Percentiles rank a stretch among this genome's conserved stretches.
These are phyloP conservation scores for Aureobasidium sp. DNA, from an alignment of 2,329 filamentous ascomycete genomes.

Conservation along the genomic window DNA sequence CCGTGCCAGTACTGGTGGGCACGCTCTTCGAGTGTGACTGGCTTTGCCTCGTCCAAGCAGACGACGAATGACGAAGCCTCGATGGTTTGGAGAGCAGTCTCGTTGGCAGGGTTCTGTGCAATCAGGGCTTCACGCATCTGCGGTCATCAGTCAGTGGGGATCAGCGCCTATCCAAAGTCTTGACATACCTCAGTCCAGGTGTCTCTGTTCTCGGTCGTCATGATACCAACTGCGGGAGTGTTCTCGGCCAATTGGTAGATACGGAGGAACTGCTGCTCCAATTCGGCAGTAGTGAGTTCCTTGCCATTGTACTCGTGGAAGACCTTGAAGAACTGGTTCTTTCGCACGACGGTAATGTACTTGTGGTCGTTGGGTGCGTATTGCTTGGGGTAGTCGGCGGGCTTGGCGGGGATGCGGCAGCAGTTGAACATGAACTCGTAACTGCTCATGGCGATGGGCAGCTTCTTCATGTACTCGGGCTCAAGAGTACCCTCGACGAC, in stretches of 20 bases:
- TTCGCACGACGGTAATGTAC: constrained; percentile 83
- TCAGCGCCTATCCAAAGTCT: not conserved
- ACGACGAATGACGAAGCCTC: constrained; percentile 86
- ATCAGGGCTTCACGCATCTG: constrained; percentile 64
- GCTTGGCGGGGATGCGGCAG: constrained; percentile 74
- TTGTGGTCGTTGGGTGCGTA: constrained; percentile 68
- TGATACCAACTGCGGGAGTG: constrained; percentile 66
- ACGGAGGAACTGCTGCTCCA: constrained; percentile 80
- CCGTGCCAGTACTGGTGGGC: constrained; percentile 98
- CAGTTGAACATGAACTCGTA: constrained; percentile 99
- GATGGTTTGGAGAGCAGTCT: constrained; percentile 67
- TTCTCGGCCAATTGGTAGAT: constrained; percentile 74
- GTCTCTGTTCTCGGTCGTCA: constrained; percentile 91
- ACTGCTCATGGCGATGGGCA: constrained; percentile 96
- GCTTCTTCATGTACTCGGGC: constrained; percentile 97
- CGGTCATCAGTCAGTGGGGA: not conserved
- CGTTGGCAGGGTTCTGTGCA: constrained; percentile 70
- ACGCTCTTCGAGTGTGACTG: constrained; percentile 91
- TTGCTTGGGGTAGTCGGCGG: constrained; percentile 77
- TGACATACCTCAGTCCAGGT: constrained; percentile 68
- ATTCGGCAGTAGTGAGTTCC: constrained; percentile 80
- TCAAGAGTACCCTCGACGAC: constrained; percentile 78
- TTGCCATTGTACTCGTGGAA: constrained; percentile 71
- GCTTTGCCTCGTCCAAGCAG: constrained; percentile 85
- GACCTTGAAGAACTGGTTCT: constrained; percentile 97